Conservation (phyloP, 1,284 basidiomycete species). For the Cutaneotrichosporon sp. region DNA sequence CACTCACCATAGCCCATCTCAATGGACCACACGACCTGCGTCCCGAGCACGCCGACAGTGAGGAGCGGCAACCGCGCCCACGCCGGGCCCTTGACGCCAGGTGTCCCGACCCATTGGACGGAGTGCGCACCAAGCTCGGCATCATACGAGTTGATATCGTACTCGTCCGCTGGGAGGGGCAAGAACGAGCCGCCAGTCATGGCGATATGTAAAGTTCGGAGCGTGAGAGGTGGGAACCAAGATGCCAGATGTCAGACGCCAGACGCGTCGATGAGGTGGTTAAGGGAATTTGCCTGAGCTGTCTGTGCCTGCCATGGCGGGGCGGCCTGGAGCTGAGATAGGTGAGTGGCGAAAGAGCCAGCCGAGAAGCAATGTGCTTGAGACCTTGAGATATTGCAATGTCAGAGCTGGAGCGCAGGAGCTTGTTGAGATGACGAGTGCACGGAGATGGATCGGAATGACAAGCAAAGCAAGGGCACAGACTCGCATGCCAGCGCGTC, state of each 20-base stretch:
- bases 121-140: slow-evolving; percentile 34
- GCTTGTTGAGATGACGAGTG: no score
- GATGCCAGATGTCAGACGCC: background rate
- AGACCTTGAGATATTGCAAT: background rate
- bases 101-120: slow-evolving; percentile 59
- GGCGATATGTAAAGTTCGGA: background rate
- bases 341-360: background rate
- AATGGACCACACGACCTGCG: slow-evolving; percentile 84
- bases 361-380: background rate
- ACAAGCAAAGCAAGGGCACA: no score
- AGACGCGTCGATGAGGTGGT: background rate
- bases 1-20: slow-evolving; percentile 82
- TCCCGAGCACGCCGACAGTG: slow-evolving; percentile 73
- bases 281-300: background rate
- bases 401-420: background rate
- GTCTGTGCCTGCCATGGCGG: background rate
- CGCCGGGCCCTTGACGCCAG: slow-evolving; percentile 61
- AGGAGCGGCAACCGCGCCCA: slow-evolving; percentile 68
- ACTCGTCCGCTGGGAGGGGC: slow-evolving; percentile 36
- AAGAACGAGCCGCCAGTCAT: slow-evolving; percentile 46
- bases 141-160: slow-evolving; percentile 28
- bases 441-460: no score
- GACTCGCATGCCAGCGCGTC: no score
- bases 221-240: background rate
- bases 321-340: background rate